Conservation (phyloP, 2,329 filamentous ascomycete species). For the Talaromyces sp. region DNA sequence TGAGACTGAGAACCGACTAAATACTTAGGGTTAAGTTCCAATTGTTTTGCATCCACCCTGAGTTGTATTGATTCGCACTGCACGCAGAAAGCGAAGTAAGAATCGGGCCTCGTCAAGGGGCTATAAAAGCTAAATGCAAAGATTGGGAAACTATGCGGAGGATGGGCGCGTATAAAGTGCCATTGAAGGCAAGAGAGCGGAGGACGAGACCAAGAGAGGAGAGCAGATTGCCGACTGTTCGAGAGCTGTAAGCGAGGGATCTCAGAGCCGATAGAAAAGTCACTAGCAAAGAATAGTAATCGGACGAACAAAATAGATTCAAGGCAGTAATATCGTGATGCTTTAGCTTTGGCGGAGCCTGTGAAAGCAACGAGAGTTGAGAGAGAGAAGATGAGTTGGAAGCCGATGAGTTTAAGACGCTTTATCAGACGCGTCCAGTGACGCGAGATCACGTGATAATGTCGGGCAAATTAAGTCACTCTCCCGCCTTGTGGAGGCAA, state of each 20-base stretch:
- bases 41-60: constrained; percentile 59
- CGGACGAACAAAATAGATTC: neutral
- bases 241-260: constrained; percentile 11
- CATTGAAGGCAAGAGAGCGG: constrained; percentile 36
- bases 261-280: constrained; percentile 16
- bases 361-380: constrained; percentile 11
- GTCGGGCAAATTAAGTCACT: constrained; percentile 1
- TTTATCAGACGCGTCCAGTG: constrained; percentile 6
- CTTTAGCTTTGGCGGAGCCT: constrained; percentile 3
- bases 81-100: constrained; percentile 24
- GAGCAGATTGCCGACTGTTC: constrained; percentile 9
- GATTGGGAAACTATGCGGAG: constrained; percentile 76
- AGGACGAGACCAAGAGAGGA: constrained; percentile 25
- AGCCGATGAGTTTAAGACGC: neutral
- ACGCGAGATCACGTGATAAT: constrained; percentile 8
- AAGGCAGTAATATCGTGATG: neutral
- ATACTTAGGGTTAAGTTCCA: constrained; percentile 98
- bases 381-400: neutral
- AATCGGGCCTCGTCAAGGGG: constrained; percentile 41
- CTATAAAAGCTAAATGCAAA: constrained; percentile 57
- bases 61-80: constrained; percentile 37
- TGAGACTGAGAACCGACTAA: constrained; percentile 70
- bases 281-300: constrained; percentile 2
- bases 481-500: constrained; percentile 3
- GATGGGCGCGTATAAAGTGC: constrained; percentile 62